These are phyloP conservation scores for Phytophthora fragariaefolia DNA, from an alignment of 352 stramenopile species.

Conservation along the genomic window DNA sequence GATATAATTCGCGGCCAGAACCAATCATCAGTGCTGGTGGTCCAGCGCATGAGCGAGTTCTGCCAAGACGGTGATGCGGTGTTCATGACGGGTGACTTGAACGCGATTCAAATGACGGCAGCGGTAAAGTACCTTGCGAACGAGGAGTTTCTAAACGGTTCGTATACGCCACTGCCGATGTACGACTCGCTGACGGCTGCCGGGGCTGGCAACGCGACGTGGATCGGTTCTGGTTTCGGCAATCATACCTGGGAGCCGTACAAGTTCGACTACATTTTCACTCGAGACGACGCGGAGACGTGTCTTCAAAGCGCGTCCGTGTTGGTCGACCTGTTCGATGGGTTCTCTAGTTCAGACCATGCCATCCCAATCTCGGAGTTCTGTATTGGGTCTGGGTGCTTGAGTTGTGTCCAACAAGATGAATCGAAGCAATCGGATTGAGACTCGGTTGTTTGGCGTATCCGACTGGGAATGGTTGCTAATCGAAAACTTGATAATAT, in stretches of 20 bases:
- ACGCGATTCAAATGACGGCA: slow-evolving; percentile 39
- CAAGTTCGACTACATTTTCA: slow-evolving; percentile 79
- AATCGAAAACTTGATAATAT: no score
- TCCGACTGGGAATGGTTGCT: no score
- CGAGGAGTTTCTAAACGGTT: slow-evolving; percentile 14
- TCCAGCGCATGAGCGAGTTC: slow-evolving; percentile 42
- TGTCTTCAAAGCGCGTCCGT: slow-evolving; percentile 46
- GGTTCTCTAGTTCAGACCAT: slow-evolving; percentile 65
- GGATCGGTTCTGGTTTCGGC: slow-evolving; percentile 59
- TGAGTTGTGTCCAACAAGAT: slow-evolving; percentile 23
- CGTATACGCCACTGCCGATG: slow-evolving; percentile 49
- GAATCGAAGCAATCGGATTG: slow-evolving; percentile 1
- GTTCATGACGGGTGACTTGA: slow-evolving; percentile 70
- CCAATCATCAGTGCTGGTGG: slow-evolving; percentile 57
- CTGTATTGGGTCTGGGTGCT: slow-evolving; percentile 46
- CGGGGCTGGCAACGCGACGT: slow-evolving; percentile 50
- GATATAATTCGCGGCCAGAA: slow-evolving; percentile 62
- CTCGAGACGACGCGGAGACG: slow-evolving; percentile 45
- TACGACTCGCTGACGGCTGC: slow-evolving; percentile 60
- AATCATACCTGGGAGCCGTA: slow-evolving; percentile 28
- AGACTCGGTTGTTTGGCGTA: no score
- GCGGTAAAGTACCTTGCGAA: slow-evolving; percentile 51
- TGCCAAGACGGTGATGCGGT: slow-evolving; percentile 55
- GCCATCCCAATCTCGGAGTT: slow-evolving; percentile 64
- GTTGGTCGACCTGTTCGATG: slow-evolving; percentile 50